Evolutionary conservation across 2,329 filamentous ascomycete species (phyloP).

Genomic region (Karstenula rhodostoma): DNA sequence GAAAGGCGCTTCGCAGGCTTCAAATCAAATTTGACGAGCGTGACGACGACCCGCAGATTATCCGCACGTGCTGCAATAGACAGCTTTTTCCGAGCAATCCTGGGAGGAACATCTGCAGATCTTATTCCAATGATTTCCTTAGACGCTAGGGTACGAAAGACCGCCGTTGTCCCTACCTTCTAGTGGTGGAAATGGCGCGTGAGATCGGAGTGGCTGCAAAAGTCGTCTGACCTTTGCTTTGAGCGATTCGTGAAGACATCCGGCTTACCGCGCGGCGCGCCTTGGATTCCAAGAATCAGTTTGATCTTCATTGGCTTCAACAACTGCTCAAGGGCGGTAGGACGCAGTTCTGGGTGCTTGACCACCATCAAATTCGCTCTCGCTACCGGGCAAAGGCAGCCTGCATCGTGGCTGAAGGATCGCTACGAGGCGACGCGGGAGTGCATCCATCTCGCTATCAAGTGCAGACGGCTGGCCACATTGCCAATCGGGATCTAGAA

Average conservation of each 20-base stretch:
- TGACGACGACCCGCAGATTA: conserved; percentile 29
- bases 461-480: not conserved
- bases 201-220: conserved; percentile 33
- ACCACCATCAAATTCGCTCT: conserved; percentile 9
- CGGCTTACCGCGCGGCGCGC: conserved; percentile 39
- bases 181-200: conserved; percentile 42
- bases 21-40: conserved; percentile 30
- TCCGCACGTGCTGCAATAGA: conserved; percentile 33
- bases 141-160: conserved; percentile 23
- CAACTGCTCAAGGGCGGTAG: conserved; percentile 19
- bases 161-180: conserved; percentile 18
- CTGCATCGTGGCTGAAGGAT: conserved; percentile 4
- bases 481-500: not conserved
- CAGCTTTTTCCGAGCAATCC: conserved; percentile 19
- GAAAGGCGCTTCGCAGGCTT: conserved; percentile 21
- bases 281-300: conserved; percentile 22
- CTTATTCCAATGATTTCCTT: conserved; percentile 34
- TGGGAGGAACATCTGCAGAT: conserved; percentile 30
- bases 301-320: conserved; percentile 22
- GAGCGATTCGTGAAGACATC: conserved; percentile 19
- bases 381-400: conserved; percentile 15
- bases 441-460: not conserved
- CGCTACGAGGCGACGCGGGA: conserved; percentile 11
- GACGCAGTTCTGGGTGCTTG: conserved; percentile 15
- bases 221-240: conserved; percentile 39